Percentiles rank a stretch among this genome's conserved stretches.
Conservation (phyloP, 2,329 filamentous ascomycete genomes). For the Mycocentrospora acerina region DNA sequence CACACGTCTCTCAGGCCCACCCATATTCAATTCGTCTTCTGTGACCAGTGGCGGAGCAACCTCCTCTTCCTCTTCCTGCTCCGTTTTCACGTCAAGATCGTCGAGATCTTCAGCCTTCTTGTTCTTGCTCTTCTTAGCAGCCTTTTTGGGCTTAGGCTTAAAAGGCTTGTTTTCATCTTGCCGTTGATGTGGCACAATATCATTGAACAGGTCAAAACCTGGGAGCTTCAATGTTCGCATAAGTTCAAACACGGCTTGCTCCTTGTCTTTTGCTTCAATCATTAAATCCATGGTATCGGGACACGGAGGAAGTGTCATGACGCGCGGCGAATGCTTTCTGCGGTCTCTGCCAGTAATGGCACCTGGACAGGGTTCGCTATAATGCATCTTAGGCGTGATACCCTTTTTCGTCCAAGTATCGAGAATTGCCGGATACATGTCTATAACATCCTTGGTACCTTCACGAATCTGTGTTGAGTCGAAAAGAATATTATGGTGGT, state of each 20-base stretch:
- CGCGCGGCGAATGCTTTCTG: conserved; percentile 81
- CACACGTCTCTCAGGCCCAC: conserved; percentile 75
- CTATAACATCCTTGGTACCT: conserved; percentile 78
- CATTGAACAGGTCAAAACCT: conserved; percentile 72
- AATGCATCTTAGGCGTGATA: conserved; percentile 96
- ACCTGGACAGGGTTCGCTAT: conserved; percentile 76
- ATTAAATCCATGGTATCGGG: conserved; percentile 87
- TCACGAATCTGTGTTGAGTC: conserved; percentile 72
- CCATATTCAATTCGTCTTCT: conserved; percentile 79
- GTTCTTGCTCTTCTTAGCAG: conserved; percentile 49
- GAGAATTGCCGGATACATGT: conserved; percentile 73
- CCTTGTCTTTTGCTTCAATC: conserved; percentile 98
- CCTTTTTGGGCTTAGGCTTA: conserved; percentile 44
- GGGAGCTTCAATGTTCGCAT: conserved; percentile 87
- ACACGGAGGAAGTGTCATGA: conserved; percentile 79
- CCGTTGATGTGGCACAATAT: conserved; percentile 75
- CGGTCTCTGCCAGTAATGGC: conserved; percentile 77
- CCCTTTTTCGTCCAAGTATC: conserved; percentile 81
- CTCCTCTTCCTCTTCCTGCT: conserved; percentile 43
- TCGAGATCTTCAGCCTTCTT: conserved; percentile 44
- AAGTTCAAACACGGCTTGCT: conserved; percentile 91
- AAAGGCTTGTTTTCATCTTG: conserved; percentile 68
- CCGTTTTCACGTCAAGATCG: conserved; percentile 45
- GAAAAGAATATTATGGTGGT: conserved; percentile 95
- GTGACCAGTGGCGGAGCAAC: conserved; percentile 49